Percentiles rank a stretch among this genome's conserved stretches.
Evolutionary conservation across 2,329 filamentous ascomycete genomes (phyloP).

Genomic region (Graphiopsis chlorocephala): DNA sequence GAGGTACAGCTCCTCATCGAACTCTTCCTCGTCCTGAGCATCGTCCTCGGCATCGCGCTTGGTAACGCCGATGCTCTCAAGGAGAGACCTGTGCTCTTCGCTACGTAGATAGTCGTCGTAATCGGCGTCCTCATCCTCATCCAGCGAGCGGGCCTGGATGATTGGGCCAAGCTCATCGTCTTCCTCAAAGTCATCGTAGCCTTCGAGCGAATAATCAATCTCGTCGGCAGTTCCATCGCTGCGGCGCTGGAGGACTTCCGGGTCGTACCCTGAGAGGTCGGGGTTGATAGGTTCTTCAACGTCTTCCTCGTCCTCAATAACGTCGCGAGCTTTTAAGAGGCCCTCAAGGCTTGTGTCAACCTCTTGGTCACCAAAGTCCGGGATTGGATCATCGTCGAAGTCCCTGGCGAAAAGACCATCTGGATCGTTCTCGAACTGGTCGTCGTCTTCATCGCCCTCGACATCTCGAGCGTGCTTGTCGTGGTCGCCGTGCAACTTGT

Average conservation of each 20-base stretch:
- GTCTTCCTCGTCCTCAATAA: not conserved
- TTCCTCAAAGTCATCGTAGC: constrained; percentile 1
- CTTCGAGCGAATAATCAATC: constrained; percentile 9
- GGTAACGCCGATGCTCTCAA: not conserved
- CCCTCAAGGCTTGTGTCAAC: constrained; percentile 3
- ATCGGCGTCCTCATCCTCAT: not conserved
- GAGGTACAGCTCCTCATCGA: not conserved
- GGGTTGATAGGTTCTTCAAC: not conserved
- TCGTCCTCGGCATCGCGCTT: not conserved
- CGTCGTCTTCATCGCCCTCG: not conserved
- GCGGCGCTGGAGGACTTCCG: not conserved
- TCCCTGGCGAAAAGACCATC: not conserved
- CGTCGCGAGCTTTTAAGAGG: not conserved
- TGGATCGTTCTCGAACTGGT: not conserved
- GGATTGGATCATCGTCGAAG: not conserved
- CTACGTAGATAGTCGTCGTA: not conserved
- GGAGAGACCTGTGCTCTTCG: not conserved
- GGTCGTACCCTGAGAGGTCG: not conserved
- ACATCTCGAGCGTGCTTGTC: constrained; percentile 1
- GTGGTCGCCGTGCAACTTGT: not conserved
- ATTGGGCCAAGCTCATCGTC: not conserved
- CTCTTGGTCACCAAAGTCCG: not conserved
- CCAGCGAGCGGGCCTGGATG: constrained; percentile 1
- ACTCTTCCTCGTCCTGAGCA: not conserved
- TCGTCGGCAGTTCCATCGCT: not conserved